Evolutionary conservation across 2,329 filamentous ascomycete genomes (phyloP).

Genomic region (Fusarium duplospermum): DNA sequence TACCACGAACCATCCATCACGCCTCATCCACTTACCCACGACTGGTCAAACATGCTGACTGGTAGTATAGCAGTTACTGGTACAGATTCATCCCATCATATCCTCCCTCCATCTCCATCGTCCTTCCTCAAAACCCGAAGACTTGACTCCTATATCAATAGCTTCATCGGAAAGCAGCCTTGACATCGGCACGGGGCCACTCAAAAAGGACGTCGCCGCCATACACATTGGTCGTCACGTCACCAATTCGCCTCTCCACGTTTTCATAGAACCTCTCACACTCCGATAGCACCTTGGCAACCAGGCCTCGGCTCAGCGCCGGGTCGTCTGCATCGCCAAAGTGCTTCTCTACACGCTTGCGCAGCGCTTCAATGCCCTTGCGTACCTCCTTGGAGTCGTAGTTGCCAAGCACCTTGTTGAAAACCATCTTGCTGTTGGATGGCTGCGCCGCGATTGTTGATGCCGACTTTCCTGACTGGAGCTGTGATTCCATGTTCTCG

Average conservation of each 20-base stretch:
- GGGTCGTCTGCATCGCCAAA: conserved; percentile 90
- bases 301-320: conserved; percentile 68
- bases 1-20: conserved; percentile 21
- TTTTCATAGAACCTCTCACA: conserved; percentile 73
- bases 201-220: conserved; percentile 73
- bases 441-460: conserved; percentile 80
- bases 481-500: conserved; percentile 84
- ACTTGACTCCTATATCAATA: conserved; percentile 1
- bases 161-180: conserved; percentile 63
- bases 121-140: neutral
- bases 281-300: conserved; percentile 67
- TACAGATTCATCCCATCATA: conserved; percentile 35
- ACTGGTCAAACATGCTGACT: conserved; percentile 22
- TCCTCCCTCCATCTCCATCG: conserved; percentile 23
- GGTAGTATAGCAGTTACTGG: conserved; percentile 25
- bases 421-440: conserved; percentile 83
- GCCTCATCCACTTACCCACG: conserved; percentile 24
- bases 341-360: conserved; percentile 95
- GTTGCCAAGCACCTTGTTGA: conserved; percentile 85
- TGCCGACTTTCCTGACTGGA: conserved; percentile 69
- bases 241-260: conserved; percentile 70
- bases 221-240: conserved; percentile 71
- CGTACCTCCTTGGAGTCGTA: conserved; percentile 88
- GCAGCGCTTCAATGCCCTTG: conserved; percentile 89
- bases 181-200: conserved; percentile 73